A percentile compares a stretch with the other conserved stretches of the same genome.
Evolutionary conservation across 441 rosid species (phyloP).

Genomic region (Theobroma grandiflorum): DNA sequence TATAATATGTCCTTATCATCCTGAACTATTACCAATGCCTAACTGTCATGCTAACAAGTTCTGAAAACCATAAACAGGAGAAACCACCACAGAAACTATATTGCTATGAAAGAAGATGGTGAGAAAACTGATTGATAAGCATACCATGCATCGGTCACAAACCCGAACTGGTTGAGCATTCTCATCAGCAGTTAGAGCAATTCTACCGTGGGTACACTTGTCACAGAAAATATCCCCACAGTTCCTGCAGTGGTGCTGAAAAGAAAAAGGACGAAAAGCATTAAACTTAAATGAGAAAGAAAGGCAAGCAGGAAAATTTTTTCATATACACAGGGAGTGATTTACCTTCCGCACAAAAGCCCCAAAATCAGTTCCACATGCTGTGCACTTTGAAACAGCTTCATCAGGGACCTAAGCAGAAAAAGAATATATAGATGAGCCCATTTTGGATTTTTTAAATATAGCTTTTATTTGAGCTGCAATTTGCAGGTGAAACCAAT

Average conservation of each 20-base stretch:
- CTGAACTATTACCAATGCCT: not conserved
- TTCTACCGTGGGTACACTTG: constrained; percentile 96
- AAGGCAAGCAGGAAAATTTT: constrained; percentile 9
- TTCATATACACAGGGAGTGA: not conserved
- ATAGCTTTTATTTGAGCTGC: not conserved
- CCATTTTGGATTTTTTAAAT: not conserved
- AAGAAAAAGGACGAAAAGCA: constrained; percentile 7
- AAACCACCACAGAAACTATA: not conserved
- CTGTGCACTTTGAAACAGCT: constrained; percentile 82
- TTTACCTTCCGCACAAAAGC: constrained; percentile 85
- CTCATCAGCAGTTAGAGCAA: constrained; percentile 93
- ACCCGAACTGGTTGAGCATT: constrained; percentile 96
- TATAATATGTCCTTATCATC: not conserved
- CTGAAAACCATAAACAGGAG: not conserved
- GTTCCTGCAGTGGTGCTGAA: constrained; percentile 98
- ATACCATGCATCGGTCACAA: constrained; percentile 94
- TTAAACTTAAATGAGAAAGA: constrained; percentile 27
- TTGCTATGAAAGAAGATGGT: not conserved
- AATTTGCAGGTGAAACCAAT: not conserved
- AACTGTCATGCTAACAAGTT: not conserved
- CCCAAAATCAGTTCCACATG: constrained; percentile 86
- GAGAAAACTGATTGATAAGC: constrained; percentile 24
- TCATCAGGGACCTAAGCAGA: constrained; percentile 86
- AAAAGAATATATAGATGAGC: constrained; percentile 19
- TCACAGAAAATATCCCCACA: constrained; percentile 99